phyloP scores from a whole-genome alignment of 306 rosid genomes.

The Dicorynia guianensis region DNA sequence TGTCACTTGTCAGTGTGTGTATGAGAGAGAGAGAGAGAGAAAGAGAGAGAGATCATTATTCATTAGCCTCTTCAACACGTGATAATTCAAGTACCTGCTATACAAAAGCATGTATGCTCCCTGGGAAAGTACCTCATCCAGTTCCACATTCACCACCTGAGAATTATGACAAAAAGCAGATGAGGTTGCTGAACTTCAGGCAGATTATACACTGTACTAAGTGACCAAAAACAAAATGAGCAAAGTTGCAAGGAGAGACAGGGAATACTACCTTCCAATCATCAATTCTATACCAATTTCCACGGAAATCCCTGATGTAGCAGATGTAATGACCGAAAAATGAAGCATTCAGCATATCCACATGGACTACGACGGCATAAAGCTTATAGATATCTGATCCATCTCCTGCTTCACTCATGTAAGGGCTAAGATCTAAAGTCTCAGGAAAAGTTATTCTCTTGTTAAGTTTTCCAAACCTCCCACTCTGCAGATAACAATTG shows the following conservation, averaged over 20 bases:
- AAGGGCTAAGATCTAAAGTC: constrained; percentile 76
- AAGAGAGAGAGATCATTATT: neutral
- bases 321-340: constrained; percentile 87
- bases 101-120: constrained; percentile 88
- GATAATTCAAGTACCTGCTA: constrained; percentile 59
- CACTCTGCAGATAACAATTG: constrained; percentile 61
- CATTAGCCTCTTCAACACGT: neutral
- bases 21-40: too few relatives aligned
- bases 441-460: constrained; percentile 83
- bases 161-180: constrained; percentile 12
- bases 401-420: constrained; percentile 74
- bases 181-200: constrained; percentile 29
- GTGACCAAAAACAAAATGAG: constrained; percentile 4
- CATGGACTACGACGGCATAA: constrained; percentile 83
- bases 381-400: constrained; percentile 68
- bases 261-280: constrained; percentile 71
- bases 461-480: constrained; percentile 90
- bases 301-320: constrained; percentile 71
- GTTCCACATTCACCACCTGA: constrained; percentile 68
- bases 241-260: neutral
- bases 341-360: constrained; percentile 89
- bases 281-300: constrained; percentile 77
- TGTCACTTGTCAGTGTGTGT: too few relatives aligned
- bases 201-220: neutral
- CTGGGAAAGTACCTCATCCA: constrained; percentile 88